Evolutionary conservation across 108 stramenopile species (phyloP), one percentile per base, ranked within the genome.

Genomic region (Fragilaria crotonensis): DNA sequence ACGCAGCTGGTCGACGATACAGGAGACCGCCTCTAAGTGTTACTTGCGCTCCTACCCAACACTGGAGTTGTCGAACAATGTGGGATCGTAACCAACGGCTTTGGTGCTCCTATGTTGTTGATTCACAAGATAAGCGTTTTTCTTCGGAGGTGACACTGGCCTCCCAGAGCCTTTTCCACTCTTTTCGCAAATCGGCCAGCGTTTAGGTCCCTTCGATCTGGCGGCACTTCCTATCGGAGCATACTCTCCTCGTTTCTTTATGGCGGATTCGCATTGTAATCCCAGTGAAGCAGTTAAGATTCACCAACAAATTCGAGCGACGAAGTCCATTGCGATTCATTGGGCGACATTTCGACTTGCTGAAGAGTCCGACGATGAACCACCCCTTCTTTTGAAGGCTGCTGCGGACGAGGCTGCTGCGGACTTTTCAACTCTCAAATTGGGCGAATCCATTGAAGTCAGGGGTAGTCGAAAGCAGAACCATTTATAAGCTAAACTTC

Each of bases 141-240:
- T 69, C 66, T 95, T 91, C 66, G 84, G 74, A 5, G 94, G 90
- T 5, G 94, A 95, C 59, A 86, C 91, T 0, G 90, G 77, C n/a
- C 66, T 87, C 25, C 80, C 81, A 17, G 30, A 55, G 11, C 52
- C 59, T 25, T 95, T 91, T 62, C 93, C 93, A 5, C 69, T 91
- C 28, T 88, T 92, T 73, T 80, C 76, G 54, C 79, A 85, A 62
- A 89, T 94, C 45, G 88, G 85, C n/a, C 89, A 93, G 46, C 66
- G 73, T 3, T 69, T 89, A 5, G 89, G 88, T 11, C 92, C 93
- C 20, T 92, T 95, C 54, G 87, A 94, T 63, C 59, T 94, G 17
- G 80, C 90, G 11, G 83, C 87, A 2, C 76, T 98, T 46, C 96
- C 97, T 18, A 94, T 98, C 54, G 97, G 95, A 17, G 97, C 97